Percentiles rank a stretch among this genome's conserved stretches.
Conservation (phyloP, 2,329 filamentous ascomycete species). For the Diaporthe humulicola region DNA sequence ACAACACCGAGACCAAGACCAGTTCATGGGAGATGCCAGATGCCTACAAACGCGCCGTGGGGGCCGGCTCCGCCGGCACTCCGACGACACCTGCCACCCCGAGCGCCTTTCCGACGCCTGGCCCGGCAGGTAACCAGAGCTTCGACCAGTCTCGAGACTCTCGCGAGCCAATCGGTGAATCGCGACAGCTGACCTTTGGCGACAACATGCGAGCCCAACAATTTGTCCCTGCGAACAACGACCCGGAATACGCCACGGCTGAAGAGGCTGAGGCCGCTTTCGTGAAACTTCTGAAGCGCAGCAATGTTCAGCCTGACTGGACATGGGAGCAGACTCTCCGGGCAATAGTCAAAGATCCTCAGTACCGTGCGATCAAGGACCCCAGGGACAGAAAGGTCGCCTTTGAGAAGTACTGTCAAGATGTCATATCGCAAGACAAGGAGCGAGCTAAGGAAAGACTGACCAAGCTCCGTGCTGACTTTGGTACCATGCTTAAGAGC, state of each 20-base stretch:
- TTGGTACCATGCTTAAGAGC: conserved; percentile 94
- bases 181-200: conserved; percentile 70
- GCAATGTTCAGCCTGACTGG: conserved; percentile 91
- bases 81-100: conserved; percentile 58
- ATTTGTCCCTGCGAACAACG: conserved; percentile 74
- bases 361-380: conserved; percentile 93
- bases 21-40: conserved; percentile 97
- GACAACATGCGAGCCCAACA: conserved; percentile 69
- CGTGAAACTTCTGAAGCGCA: conserved; percentile 87
- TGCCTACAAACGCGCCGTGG: conserved; percentile 80
- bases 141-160: conserved; percentile 46
- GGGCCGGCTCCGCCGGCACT: conserved; percentile 60
- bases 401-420: conserved; percentile 95
- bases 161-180: conserved; percentile 61
- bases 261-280: conserved; percentile 96
- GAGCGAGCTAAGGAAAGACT: conserved; percentile 94
- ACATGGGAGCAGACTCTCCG: conserved; percentile 92
- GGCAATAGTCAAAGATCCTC: conserved; percentile 87
- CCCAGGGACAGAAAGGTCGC: conserved; percentile 90
- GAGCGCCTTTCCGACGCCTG: conserved; percentile 58
- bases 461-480: conserved; percentile 92
- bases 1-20: conserved; percentile 90
- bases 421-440: conserved; percentile 92
- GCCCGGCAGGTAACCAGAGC: conserved; percentile 51
- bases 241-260: conserved; percentile 82